Conservation (phyloP, 495 filamentous ascomycete genomes). For the Pyrenopolyporus hunteri region DNA sequence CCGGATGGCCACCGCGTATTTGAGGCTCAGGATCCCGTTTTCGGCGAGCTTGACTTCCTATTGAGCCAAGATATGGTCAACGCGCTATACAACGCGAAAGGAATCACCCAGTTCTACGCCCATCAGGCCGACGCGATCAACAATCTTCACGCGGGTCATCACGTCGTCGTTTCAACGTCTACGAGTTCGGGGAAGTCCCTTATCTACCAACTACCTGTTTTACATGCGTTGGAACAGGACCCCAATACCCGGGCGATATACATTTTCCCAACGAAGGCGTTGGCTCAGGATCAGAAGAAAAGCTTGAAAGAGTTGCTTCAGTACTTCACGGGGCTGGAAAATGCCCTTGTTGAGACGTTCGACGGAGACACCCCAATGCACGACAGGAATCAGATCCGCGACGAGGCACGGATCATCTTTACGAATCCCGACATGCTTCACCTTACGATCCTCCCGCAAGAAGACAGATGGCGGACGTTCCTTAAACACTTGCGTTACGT, state of each 20-base stretch:
- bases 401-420: conserved; percentile 92
- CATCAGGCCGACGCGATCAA: conserved; percentile 98
- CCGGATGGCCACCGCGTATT: conserved; percentile 93
- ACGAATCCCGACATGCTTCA: conserved; percentile 99
- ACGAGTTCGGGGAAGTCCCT: conserved; percentile 96
- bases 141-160: conserved; percentile 76
- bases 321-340: conserved; percentile 78
- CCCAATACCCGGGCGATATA: conserved; percentile 85
- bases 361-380: conserved; percentile 92
- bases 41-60: conserved; percentile 83
- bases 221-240: conserved; percentile 85
- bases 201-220: conserved; percentile 93
- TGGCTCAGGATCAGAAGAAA: conserved; percentile 92
- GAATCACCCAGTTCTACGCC: conserved; percentile 86
- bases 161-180: conserved; percentile 93
- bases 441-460: conserved; percentile 89
- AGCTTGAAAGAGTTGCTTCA: conserved; percentile 83
- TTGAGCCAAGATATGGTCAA: conserved; percentile 92
- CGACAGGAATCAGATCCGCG: conserved; percentile 78
- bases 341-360: conserved; percentile 85
- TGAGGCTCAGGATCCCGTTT: conserved; percentile 81
- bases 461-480: conserved; percentile 87
- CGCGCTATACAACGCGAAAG: conserved; percentile 86
- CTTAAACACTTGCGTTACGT: conserved; percentile 89
- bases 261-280: conserved; percentile 96